phyloP scores from a whole-genome alignment of 192 early-diverging fungal species.

The Backusella tuberculispora region DNA sequence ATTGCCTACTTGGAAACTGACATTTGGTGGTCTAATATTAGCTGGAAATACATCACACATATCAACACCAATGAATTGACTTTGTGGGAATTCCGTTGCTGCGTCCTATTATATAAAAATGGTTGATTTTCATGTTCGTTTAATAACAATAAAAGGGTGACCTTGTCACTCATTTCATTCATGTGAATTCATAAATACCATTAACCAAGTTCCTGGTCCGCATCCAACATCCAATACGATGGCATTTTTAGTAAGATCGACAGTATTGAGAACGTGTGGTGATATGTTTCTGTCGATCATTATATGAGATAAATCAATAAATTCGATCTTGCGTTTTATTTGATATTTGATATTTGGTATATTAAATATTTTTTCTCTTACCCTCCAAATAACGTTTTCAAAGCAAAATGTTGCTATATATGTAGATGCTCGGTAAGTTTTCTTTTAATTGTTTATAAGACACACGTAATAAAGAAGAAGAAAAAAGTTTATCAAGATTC shows the following conservation, averaged over 20 bases:
- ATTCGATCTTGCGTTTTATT: background rate
- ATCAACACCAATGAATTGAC: constrained; percentile 38
- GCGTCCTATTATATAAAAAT: constrained; percentile 23
- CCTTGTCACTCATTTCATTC: background rate
- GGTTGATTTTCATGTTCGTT: too few relatives aligned
- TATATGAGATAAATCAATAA: background rate
- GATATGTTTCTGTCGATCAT: background rate
- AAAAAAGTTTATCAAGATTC: background rate
- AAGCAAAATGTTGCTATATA: constrained; percentile 38
- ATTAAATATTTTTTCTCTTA: constrained; percentile 12
- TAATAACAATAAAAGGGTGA: too few relatives aligned
- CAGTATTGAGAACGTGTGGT: background rate
- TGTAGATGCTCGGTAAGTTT: background rate
- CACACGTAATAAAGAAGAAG: background rate
- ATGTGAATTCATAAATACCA: constrained; percentile 25
- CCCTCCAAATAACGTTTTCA: constrained; percentile 32
- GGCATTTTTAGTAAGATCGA: background rate
- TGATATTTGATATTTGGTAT: too few relatives aligned
- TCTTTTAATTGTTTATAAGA: too few relatives aligned
- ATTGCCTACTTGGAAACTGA: constrained; percentile 34
- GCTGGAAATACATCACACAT: constrained; percentile 37
- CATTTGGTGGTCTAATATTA: constrained; percentile 36
- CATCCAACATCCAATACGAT: constrained; percentile 40
- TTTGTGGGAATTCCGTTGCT: constrained; percentile 27
- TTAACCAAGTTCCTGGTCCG: constrained; percentile 41